Base-by-base conservation (phyloP, 495 filamentous ascomycete genomes). In the Pyronema omphalodes region DNA sequence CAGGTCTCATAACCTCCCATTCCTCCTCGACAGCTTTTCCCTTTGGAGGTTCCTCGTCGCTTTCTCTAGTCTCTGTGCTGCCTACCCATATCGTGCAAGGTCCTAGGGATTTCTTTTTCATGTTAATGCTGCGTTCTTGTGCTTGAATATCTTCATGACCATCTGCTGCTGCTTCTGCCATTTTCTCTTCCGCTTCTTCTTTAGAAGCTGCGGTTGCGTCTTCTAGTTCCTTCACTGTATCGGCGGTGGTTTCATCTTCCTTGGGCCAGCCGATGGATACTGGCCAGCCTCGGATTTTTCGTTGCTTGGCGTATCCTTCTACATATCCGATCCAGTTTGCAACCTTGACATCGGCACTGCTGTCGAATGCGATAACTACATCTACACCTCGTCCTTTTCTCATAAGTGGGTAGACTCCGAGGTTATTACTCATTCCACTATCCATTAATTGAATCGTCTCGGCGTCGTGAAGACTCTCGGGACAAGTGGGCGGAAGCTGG, bases 1-100 rank as follows among this genome's bases (percentile, higher is more conserved):
- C 71, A 7, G 84, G 80, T 19, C 76, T 68, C 73, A 77, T 79
- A 6, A 94, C 74, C 57, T 84, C 71, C 75, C 84, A 89, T 12
- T 85, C 75, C 7, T 79, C 74, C 35, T 82, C 71, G 34, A 73
- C 70, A 7, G 62, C 62, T 63, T 86, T 81, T 17, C 79, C 82
- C 39, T 76, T 75, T 4, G 83, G 80, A 6, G 68, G 66, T 37
- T 71, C 67, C 2, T 75, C 69, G 14, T 74, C 69, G 12, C 77
- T 69, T 1, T 66, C 69, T 6, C 76, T 74, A 61, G 93, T 84
- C 60, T 83, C 71, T 4, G 74, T 88, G 6, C 78, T 84, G 40
- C 91, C 91, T 3, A 94, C 84, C 91, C 91, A 98, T 55, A 98
- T 75, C 35, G 86, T 95, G 70, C 91, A 96, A 71, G 89, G 93